These are phyloP conservation scores for Whalleya microplaca DNA, from an alignment of 2,329 filamentous ascomycete genomes.

Conservation along the genomic window DNA sequence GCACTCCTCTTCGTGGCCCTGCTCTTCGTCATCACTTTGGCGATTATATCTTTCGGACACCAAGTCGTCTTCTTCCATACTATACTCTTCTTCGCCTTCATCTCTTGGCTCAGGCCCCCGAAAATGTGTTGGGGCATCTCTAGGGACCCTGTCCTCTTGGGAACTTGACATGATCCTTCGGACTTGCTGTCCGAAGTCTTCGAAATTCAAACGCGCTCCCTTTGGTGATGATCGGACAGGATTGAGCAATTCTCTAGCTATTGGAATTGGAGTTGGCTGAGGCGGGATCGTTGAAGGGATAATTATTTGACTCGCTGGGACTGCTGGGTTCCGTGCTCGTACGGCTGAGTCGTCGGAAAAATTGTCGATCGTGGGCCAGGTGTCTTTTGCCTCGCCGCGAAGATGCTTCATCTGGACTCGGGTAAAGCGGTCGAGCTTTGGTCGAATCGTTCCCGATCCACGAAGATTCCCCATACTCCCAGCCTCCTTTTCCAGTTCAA, in stretches of 20 bases:
- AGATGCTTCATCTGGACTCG: constrained; percentile 7
- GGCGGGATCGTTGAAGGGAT: constrained; percentile 3
- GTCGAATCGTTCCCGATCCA: not conserved
- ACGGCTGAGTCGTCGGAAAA: constrained; percentile 28
- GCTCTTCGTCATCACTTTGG: not conserved
- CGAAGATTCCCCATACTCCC: not conserved
- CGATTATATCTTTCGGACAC: not conserved
- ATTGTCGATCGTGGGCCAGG: constrained; percentile 36
- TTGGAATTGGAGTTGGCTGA: not conserved
- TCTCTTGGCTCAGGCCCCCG: not conserved
- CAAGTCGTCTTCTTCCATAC: constrained; percentile 4
- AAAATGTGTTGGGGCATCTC: not conserved
- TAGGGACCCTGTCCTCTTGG: not conserved
- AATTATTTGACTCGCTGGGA: not conserved
- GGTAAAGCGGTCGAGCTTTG: constrained; percentile 5
- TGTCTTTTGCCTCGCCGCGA: constrained; percentile 20
- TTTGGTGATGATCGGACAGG: constrained; percentile 8
- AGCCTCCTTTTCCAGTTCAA: constrained; percentile 23
- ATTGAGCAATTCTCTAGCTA: not conserved
- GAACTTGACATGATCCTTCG: not conserved
- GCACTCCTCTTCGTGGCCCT: not conserved
- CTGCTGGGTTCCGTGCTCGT: constrained; percentile 1
- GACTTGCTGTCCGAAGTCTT: constrained; percentile 26
- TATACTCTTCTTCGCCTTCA: constrained; percentile 6
- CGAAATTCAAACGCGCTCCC: constrained; percentile 28